These are phyloP conservation scores for Pseudoneurospora amorphoporcata DNA, from an alignment of 495 filamentous ascomycete species.

Conservation along the genomic window DNA sequence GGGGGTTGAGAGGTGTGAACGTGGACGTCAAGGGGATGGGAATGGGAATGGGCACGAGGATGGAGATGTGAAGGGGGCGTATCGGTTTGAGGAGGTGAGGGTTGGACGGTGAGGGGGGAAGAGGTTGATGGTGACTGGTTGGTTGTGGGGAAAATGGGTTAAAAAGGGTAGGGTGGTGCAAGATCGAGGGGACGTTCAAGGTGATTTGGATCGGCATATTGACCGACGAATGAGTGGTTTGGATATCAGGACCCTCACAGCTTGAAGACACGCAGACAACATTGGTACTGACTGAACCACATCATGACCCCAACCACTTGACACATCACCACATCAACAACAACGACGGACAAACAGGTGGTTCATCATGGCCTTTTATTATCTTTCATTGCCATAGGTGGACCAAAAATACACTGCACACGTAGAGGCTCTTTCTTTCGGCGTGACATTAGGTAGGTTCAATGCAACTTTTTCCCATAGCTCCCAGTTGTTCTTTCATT, in stretches of 20 bases:
- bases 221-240: no score
- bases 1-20: no score
- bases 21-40: neutral
- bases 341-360: neutral
- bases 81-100: neutral
- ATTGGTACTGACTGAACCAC: neutral
- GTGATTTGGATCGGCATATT: neutral
- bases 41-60: neutral
- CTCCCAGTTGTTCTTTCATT: conserved; percentile 22
- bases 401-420: neutral
- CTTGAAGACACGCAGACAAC: neutral
- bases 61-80: neutral
- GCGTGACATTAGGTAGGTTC: neutral
- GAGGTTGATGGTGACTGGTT: neutral
- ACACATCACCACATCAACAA: neutral
- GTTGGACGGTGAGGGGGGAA: neutral
- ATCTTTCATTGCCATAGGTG: neutral
- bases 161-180: no score
- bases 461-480: conserved; percentile 15
- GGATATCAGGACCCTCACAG: neutral
- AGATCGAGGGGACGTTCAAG: no score
- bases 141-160: neutral
- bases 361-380: neutral
- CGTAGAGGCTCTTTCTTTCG: neutral
- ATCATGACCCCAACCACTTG: neutral